Base-by-base conservation (phyloP, 495 filamentous ascomycete genomes). In the Podospora comata region DNA sequence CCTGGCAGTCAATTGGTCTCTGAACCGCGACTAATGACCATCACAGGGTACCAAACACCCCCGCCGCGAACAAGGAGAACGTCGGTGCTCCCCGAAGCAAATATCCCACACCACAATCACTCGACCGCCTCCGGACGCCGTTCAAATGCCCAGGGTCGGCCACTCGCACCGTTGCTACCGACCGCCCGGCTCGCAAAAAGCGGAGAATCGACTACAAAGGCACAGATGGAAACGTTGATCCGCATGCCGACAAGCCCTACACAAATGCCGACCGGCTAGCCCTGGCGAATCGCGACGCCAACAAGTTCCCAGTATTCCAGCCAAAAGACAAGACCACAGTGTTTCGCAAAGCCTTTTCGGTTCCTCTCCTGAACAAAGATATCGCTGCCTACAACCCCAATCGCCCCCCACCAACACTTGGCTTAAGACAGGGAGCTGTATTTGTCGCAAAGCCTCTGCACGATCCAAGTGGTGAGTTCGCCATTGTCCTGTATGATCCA, bases 401-500 rank as follows among this genome's bases (percentile, higher is more conserved):
- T 60, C 85, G 95, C 28, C 88, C 92, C 5, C 90, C 96, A 11
- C 95, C 96, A 3, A 90, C 92, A 0, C 78, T 99, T 39, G 95
- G 95, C 2, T 84, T 99, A 81, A 83, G 95, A 69, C 89, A 86
- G 74, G 93, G 94, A 13, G 89, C 91, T 2, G 86, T 88, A 5
- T 97, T 98, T 77, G 85, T 97, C 15, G 92, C 93, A 23, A 96
- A 92, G 72, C 90, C 95, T 55, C 77, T 99, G 65, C 96, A 99
- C 76, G 95, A 99, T 73, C 95, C 95, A 0, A 92, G 90, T 74
- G 96, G 92, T 66, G 96, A 99, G 73, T 96, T 98, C 79, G 90
- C 95, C 1, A 98, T 99, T 72, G 95, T 99, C 5, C 79, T 99
- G 11, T 94, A 96, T 71, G 95, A 99, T 75, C 95, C 95, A 16